Evolutionary conservation across 2,329 filamentous ascomycete genomes (phyloP).

Genomic region (Zymoseptoria ardabiliae): DNA sequence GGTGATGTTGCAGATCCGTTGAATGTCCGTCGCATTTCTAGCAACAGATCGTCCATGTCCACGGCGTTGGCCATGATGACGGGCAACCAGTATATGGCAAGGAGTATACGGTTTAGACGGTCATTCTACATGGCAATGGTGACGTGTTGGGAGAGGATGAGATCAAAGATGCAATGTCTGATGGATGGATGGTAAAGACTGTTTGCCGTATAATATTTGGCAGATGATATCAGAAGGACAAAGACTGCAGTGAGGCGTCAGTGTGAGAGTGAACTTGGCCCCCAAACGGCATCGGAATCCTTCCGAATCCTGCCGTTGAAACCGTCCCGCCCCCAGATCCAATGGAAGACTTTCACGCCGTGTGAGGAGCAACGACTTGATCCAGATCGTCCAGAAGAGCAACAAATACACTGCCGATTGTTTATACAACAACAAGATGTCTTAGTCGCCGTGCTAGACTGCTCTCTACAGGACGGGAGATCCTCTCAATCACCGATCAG

Average conservation of each 20-base stretch:
- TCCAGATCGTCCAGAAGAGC: not conserved
- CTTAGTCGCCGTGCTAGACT: not conserved
- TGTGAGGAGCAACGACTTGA: not conserved
- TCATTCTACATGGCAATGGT: no score
- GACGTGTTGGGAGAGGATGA: no score
- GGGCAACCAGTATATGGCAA: not conserved
- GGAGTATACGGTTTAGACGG: not conserved
- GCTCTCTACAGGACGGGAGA: not conserved
- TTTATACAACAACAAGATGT: not conserved
- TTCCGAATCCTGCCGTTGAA: not conserved
- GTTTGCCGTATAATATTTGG: no score
- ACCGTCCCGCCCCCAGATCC: not conserved
- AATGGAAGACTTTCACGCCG: not conserved
- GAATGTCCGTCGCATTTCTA: not conserved
- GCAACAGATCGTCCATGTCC: not conserved
- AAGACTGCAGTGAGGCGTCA: no score
- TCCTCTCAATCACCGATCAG: not conserved
- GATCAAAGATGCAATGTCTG: no score
- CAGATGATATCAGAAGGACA: conserved; percentile 1
- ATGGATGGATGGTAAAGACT: no score
- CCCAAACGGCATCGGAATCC: not conserved
- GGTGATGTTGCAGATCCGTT: not conserved
- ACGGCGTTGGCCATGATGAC: not conserved
- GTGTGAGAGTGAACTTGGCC: not conserved
- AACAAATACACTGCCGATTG: not conserved